Conservation (phyloP, 2,329 filamentous ascomycete species). For the Cephalotrichum gorgonifer region DNA sequence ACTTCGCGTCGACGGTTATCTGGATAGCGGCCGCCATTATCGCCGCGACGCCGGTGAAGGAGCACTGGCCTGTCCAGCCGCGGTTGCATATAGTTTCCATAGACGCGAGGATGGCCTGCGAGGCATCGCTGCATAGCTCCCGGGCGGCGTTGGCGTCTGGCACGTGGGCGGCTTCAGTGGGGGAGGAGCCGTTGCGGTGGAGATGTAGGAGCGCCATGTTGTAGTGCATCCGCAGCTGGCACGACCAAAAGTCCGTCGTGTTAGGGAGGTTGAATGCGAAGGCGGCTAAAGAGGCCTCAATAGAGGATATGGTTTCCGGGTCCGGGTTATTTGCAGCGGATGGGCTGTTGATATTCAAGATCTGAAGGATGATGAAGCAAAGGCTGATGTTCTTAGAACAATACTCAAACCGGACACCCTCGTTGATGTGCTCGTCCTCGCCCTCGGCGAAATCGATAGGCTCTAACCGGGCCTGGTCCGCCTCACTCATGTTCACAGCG, state of each 20-base stretch:
- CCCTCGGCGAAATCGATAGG: not conserved
- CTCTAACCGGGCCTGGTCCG: not conserved
- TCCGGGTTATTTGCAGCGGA: not conserved
- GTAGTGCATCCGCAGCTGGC: not conserved
- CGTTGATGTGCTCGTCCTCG: not conserved
- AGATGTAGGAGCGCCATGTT: not conserved
- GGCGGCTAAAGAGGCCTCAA: not conserved
- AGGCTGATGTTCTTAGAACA: not conserved
- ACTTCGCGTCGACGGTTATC: not conserved
- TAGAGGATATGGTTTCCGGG: not conserved
- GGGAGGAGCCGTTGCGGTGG: not conserved
- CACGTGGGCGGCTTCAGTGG: too few relatives aligned
- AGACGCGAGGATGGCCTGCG: not conserved
- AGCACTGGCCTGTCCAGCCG: not conserved
- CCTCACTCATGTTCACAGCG: not conserved
- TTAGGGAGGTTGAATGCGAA: not conserved
- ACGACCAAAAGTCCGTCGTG: not conserved
- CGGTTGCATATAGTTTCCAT: not conserved
- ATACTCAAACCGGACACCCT: not conserved
- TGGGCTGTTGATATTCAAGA: not conserved
- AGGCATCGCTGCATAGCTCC: not conserved
- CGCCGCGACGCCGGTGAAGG: not conserved
- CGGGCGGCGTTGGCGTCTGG: not conserved
- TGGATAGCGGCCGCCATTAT: not conserved
- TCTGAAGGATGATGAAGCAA: not conserved